Percentiles rank a stretch among this genome's conserved stretches.
Evolutionary conservation across 768 basidiomycete genomes (phyloP).

Genomic region (Cyclocybe cylindracea): DNA sequence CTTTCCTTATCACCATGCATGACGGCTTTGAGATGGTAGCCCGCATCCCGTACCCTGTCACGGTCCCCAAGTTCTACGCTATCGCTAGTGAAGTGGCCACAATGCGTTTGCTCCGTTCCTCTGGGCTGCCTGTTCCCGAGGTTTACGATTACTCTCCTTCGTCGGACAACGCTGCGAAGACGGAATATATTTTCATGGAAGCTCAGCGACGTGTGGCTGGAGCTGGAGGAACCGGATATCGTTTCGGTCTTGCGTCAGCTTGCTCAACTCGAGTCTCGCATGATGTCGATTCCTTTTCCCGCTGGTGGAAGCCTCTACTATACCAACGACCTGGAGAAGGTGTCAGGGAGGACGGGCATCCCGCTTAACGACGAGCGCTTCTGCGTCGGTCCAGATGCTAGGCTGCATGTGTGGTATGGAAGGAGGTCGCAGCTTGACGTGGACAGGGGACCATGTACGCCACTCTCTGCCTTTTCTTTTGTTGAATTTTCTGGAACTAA

Average conservation of each 20-base stretch:
- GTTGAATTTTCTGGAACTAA: slow-evolving; percentile 26
- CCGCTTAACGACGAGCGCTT: slow-evolving; percentile 41
- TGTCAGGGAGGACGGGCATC: slow-evolving; percentile 34
- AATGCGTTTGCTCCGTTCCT: slow-evolving; percentile 12
- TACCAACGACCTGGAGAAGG: slow-evolving; percentile 42
- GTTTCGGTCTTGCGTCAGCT: slow-evolving; percentile 45
- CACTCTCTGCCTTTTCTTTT: slow-evolving; percentile 28
- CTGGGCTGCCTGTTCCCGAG: slow-evolving; percentile 10
- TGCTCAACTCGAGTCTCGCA: slow-evolving; percentile 44
- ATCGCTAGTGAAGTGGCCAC: slow-evolving; percentile 13
- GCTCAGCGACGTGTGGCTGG: slow-evolving; percentile 40
- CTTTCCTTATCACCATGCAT: slow-evolving; percentile 34
- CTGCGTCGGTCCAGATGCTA: slow-evolving; percentile 47
- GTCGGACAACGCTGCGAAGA: slow-evolving; percentile 36
- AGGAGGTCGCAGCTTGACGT: slow-evolving; percentile 48
- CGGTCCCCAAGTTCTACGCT: slow-evolving; percentile 20
- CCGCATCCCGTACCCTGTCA: slow-evolving; percentile 32
- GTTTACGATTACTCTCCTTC: slow-evolving; percentile 12
- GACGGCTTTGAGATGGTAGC: slow-evolving; percentile 32
- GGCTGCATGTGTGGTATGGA: slow-evolving; percentile 44
- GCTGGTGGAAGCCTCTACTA: slow-evolving; percentile 53
- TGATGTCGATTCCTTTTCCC: slow-evolving; percentile 49
- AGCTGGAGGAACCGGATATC: slow-evolving; percentile 38
- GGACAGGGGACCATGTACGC: slow-evolving; percentile 48
- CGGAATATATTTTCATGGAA: slow-evolving; percentile 50